Evolutionary conservation across 2,329 filamentous ascomycete genomes (phyloP).

Genomic region (Calonectria pseudoturangicola): DNA sequence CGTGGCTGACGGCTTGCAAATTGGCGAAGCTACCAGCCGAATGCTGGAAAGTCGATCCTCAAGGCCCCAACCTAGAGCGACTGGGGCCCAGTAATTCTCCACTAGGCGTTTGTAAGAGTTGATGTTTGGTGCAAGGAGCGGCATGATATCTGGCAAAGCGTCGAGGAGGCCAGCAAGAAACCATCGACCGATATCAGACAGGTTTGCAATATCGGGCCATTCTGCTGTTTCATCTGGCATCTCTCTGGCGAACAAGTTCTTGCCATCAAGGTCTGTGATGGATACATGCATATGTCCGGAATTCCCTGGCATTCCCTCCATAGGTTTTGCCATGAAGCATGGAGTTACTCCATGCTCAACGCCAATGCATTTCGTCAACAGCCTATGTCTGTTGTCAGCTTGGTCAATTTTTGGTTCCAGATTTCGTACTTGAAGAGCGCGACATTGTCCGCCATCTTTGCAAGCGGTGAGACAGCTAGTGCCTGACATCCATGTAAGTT

Average conservation of each 20-base stretch:
- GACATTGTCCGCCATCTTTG: constrained; percentile 78
- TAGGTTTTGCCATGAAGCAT: constrained; percentile 87
- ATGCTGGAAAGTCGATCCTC: constrained; percentile 84
- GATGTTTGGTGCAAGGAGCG: constrained; percentile 82
- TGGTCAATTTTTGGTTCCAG: constrained; percentile 61
- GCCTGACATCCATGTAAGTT: constrained; percentile 22
- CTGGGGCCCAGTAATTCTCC: constrained; percentile 87
- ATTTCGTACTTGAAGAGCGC: constrained; percentile 79
- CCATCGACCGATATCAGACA: constrained; percentile 81
- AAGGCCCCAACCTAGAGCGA: constrained; percentile 84
- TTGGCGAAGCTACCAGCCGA: constrained; percentile 65
- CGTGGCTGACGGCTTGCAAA: constrained; percentile 79
- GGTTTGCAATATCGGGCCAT: constrained; percentile 77
- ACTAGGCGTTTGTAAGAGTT: constrained; percentile 87
- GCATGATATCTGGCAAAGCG: constrained; percentile 84
- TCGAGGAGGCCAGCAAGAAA: constrained; percentile 83
- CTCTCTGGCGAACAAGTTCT: constrained; percentile 80
- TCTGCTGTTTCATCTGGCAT: constrained; percentile 69
- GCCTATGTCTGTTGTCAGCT: constrained; percentile 26
- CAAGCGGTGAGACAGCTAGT: constrained; percentile 11
- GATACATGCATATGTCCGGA: constrained; percentile 86
- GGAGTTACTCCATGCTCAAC: constrained; percentile 83
- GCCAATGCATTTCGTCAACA: constrained; percentile 78
- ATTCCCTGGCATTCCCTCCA: constrained; percentile 82
- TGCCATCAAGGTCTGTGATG: constrained; percentile 76